Evolutionary conservation across 1,139 yeast species (phyloP), one percentile per base, ranked within the genome.

Genomic region (Scheffersomyces insectosa): DNA sequence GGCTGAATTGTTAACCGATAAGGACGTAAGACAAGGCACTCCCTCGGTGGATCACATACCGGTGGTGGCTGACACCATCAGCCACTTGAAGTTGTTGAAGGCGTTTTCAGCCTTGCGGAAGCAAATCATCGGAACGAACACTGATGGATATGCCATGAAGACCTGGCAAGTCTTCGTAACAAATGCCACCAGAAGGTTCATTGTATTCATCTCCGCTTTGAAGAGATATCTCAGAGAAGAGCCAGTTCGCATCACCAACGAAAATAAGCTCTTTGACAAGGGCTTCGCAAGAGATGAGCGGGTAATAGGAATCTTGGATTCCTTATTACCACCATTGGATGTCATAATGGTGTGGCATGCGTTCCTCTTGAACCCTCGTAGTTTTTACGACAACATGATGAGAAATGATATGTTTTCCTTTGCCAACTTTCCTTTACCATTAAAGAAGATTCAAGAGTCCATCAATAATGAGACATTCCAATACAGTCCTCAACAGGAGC

Each of bases 261-360:
- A 47, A 20, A 28, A 5, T 4, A 32, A 15, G 33, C 36, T 42
- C 12, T 48, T 39, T 34, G 20, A 28, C 11, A 30, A 37, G 11
- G 25, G 25, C 5, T 20, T 20, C 9, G 31, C 38, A 30, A 28
- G 41, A 41, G 28, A 33, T 37, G n/a, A 42, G 35, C 15, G 49
- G 39, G 16, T 42, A 34, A 8, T 34, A 13, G 32, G 29, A 20
- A 37, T 20, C 29, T 29, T 38, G 28, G 14, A 33, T 36, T 40
- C 14, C 25, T 37, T 43, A 28, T 40, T 64, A 28, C 71, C 72
- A 1, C 70, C 70, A 6, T 45, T 66, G 31, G 73, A 68, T 44
- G 60, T 69, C 9, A 39, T 68, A 8, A 57, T 69, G 64, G 66
- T 69, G 1, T 70, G 75, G 75, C 73, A 70, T 49, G 44, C 66